Evolutionary conservation across 768 basidiomycete species (phyloP).

Genomic region (Rhizopogon rudus): DNA sequence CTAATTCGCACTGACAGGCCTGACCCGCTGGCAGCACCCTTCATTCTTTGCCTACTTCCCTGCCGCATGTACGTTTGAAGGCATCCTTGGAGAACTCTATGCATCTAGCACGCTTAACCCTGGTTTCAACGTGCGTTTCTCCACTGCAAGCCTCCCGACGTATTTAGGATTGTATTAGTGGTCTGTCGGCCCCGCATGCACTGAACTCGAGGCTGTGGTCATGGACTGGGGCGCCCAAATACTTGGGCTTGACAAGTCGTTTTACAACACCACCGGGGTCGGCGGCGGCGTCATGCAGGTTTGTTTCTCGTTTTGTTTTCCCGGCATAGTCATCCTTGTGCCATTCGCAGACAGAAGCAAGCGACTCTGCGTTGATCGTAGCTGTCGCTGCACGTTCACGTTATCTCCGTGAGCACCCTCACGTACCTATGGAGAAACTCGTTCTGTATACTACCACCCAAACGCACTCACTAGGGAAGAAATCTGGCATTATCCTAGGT

Average conservation of each 20-base stretch:
- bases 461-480: slow-evolving; percentile 81
- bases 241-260: slow-evolving; percentile 48
- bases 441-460: slow-evolving; percentile 40
- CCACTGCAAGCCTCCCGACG: neutral
- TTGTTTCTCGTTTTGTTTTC: slow-evolving; percentile 2
- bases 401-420: slow-evolving; percentile 46
- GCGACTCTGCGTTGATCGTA: too few species aligned
- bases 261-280: too few species aligned
- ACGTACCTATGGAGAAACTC: slow-evolving; percentile 48
- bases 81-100: slow-evolving; percentile 82
- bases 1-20: slow-evolving; percentile 38
- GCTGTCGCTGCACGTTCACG: slow-evolving; percentile 22
- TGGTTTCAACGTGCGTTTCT: slow-evolving; percentile 19
- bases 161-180: slow-evolving; percentile 45
- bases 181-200: slow-evolving; percentile 85
- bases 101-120: slow-evolving; percentile 72
- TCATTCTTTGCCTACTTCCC: slow-evolving; percentile 90
- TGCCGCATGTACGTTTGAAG: slow-evolving; percentile 70
- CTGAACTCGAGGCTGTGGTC: slow-evolving; percentile 81
- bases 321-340: neutral
- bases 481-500: slow-evolving; percentile 79
- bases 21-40: slow-evolving; percentile 92
- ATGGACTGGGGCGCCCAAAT: slow-evolving; percentile 93
- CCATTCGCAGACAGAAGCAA: slow-evolving; percentile 26
- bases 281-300: slow-evolving; percentile 27